Evolutionary conservation across 768 basidiomycete species (phyloP), one percentile per base, ranked within the genome.

Genomic region (Lactarius hatsudake): DNA sequence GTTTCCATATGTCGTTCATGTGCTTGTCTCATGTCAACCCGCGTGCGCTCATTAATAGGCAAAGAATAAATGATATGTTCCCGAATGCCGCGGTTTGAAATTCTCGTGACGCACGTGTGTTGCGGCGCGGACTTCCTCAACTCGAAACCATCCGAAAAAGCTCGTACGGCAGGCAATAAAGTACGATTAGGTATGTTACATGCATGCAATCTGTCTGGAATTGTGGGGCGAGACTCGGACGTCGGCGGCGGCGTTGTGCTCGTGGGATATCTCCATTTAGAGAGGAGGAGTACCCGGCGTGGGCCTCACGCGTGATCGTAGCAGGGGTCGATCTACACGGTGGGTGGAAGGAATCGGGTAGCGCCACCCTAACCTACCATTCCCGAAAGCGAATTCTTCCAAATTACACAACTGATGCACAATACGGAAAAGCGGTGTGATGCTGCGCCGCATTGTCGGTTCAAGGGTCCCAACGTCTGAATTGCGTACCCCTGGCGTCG

Each of bases 61-160:
- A 60, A 53, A 55, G 34, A 34, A 62, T 40, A 59, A 67, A 67
- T 15, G 28, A 53, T 23, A 32, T 42, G 42, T 67, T 53, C 58
- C 58, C 36, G 42, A 64, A 64, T 59, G 62, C 62, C 48, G 59
- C 26, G 34, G 26, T 64, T 38, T 64, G 40, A 67, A 63, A 67
- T 43, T 67, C 45, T 54, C n/a, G 36, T 53, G 66, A 42, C 62
- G 62, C 57, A 53, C 48, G 51, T 67, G 67, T 67, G 59, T 12
- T 32, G 45, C 59, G 58, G 59, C 54, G 45, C 20, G 53, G 32
- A 54, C 6, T 48, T 23, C 13, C 23, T 53, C 54, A 60, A 36
- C 62, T 64, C 66, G 59, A 63, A 64, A 56, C 55, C 30, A 56
- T 38, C 36, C 40, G 62, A 57, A 63, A 63, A 59, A 38, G 45